Conservation (phyloP, 169 alveolate genomes). For the Cryptosporidium tyzzeri region DNA sequence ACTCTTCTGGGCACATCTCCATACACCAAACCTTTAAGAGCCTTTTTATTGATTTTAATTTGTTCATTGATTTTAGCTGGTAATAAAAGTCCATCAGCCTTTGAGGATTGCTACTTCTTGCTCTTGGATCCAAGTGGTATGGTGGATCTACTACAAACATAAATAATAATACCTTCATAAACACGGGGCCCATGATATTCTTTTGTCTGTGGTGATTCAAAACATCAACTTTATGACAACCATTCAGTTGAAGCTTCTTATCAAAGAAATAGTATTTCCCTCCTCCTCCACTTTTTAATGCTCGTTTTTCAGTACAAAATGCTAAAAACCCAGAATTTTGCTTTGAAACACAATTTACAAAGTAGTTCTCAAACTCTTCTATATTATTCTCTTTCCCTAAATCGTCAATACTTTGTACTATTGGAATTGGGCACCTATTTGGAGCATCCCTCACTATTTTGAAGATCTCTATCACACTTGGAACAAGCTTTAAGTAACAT, state of each 20-base stretch:
- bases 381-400: slow-evolving; percentile 65
- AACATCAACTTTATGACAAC: slow-evolving; percentile 74
- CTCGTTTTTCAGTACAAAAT: slow-evolving; percentile 73
- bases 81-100: slow-evolving; percentile 73
- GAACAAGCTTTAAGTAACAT: slow-evolving; percentile 70
- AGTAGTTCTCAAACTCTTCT: slow-evolving; percentile 62
- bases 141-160: slow-evolving; percentile 76
- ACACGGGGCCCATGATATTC: slow-evolving; percentile 65
- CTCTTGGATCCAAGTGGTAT: slow-evolving; percentile 68
- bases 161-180: slow-evolving; percentile 68
- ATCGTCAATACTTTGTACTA: slow-evolving; percentile 69
- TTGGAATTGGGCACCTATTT: slow-evolving; percentile 65
- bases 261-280: slow-evolving; percentile 70
- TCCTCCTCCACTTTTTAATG: slow-evolving; percentile 76
- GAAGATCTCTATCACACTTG: slow-evolving; percentile 69
- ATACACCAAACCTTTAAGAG: slow-evolving; percentile 72
- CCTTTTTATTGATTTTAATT: slow-evolving; percentile 35
- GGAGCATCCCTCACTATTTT: slow-evolving; percentile 70
- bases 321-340: slow-evolving; percentile 70
- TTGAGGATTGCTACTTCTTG: slow-evolving; percentile 76
- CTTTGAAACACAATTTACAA: slow-evolving; percentile 52
- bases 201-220: slow-evolving; percentile 71
- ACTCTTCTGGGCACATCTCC: slow-evolving; percentile 75
- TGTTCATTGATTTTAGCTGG: slow-evolving; percentile 72
- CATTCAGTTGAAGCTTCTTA: slow-evolving; percentile 61